Conservation (phyloP, 371 early-diverging fungal genomes). For the Mortierella sp. region DNA sequence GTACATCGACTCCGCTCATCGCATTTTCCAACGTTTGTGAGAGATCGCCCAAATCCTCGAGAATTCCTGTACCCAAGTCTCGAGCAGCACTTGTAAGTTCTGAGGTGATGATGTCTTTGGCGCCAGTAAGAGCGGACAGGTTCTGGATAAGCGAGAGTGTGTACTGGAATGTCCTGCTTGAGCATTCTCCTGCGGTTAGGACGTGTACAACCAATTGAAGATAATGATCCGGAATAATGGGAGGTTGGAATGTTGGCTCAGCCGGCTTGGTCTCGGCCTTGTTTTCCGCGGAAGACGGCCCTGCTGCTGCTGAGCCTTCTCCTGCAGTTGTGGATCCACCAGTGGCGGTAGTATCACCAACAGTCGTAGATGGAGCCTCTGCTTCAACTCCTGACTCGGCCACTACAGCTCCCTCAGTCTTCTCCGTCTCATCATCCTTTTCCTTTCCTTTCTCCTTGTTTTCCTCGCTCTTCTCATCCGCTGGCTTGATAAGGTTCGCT, state of each 20-base stretch:
- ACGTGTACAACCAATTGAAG: constrained; percentile 87
- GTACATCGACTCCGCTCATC: constrained; percentile 72
- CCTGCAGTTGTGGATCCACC: no score
- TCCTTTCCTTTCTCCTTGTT: constrained; percentile 51
- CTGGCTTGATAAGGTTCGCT: constrained; percentile 29
- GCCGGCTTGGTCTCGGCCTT: constrained; percentile 34
- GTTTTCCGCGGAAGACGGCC: no score
- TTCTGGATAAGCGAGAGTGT: constrained; percentile 91
- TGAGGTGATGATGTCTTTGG: constrained; percentile 78
- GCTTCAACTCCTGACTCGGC: background rate
- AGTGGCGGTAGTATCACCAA: no score
- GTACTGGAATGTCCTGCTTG: constrained; percentile 94
- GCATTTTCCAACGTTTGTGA: constrained; percentile 65
- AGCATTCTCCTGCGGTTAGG: constrained; percentile 90
- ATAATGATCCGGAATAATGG: constrained; percentile 77
- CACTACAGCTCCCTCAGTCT: constrained; percentile 5
- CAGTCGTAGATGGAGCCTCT: no score
- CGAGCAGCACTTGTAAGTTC: constrained; percentile 81
- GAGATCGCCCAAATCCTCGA: constrained; percentile 74
- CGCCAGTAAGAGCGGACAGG: constrained; percentile 77
- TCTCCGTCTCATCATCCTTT: constrained; percentile 12
- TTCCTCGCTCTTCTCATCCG: constrained; percentile 63
- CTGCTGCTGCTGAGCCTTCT: no score
- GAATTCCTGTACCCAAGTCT: constrained; percentile 74
- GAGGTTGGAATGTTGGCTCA: constrained; percentile 65